A percentile compares a stretch with the other conserved stretches of the same genome.
These are phyloP conservation scores for Volvox carteri DNA, from an alignment of 163 green algal species.

Conservation along the genomic window DNA sequence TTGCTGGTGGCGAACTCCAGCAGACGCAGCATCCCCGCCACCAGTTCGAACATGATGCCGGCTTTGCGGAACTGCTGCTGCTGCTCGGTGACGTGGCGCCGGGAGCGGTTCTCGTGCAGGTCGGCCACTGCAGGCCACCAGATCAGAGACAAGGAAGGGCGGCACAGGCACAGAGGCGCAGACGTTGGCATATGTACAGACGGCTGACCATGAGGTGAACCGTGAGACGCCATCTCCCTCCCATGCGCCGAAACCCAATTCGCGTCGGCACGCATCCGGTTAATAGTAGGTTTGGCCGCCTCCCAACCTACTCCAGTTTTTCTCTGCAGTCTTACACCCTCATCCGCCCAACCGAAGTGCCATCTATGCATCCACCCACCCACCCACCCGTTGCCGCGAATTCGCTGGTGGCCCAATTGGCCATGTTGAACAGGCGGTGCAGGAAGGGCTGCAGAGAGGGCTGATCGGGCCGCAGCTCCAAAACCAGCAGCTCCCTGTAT, in stretches of 20 bases:
- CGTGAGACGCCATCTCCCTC: too few relatives aligned
- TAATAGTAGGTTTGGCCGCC: too few relatives aligned
- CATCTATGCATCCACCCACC: neutral
- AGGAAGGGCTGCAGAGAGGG: conserved; percentile 77
- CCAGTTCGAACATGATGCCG: conserved; percentile 81
- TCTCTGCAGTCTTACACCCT: too few relatives aligned
- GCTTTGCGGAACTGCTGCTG: conserved; percentile 67
- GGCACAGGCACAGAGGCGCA: too few relatives aligned
- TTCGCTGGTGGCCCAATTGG: conserved; percentile 92
- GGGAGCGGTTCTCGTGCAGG: conserved; percentile 39
- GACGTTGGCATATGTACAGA: too few relatives aligned
- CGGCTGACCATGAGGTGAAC: too few relatives aligned
- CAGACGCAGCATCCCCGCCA: conserved; percentile 79
- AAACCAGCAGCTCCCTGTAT: conserved; percentile 30
- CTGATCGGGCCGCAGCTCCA: neutral
- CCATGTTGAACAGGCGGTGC: conserved; percentile 90
- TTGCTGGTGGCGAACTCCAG: conserved; percentile 81
- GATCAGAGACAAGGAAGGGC: too few relatives aligned
- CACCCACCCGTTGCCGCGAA: conserved; percentile 66
- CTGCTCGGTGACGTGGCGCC: conserved; percentile 53
- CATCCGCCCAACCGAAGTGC: too few relatives aligned
- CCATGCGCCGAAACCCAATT: too few relatives aligned
- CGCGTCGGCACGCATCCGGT: too few relatives aligned
- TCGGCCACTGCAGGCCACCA: conserved; percentile 19
- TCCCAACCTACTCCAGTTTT: too few relatives aligned